These are phyloP conservation scores for Pythium sp. DNA, from an alignment of 352 stramenopile species.

Conservation along the genomic window DNA sequence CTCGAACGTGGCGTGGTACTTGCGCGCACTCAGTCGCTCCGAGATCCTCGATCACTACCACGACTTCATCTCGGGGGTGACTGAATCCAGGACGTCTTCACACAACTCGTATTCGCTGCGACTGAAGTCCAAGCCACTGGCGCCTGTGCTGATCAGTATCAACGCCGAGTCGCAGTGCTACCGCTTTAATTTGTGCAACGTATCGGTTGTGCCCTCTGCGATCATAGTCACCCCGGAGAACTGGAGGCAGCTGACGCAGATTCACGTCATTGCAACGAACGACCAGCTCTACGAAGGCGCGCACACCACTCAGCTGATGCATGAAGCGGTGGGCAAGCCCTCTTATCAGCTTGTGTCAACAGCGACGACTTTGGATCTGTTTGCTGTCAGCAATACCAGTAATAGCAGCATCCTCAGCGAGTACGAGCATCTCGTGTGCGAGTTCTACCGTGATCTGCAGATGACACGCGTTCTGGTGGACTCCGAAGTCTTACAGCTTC, in stretches of 20 bases:
- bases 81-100: slow-evolving; percentile 16
- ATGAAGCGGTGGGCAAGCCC: slow-evolving; percentile 26
- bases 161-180: slow-evolving; percentile 59
- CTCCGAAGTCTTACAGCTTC: background rate
- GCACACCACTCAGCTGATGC: slow-evolving; percentile 30
- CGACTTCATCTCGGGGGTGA: slow-evolving; percentile 42
- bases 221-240: slow-evolving; percentile 43
- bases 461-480: slow-evolving; percentile 18
- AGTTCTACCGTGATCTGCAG: slow-evolving; percentile 31
- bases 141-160: slow-evolving; percentile 45
- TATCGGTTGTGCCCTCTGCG: slow-evolving; percentile 35
- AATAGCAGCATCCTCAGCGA: slow-evolving; percentile 11
- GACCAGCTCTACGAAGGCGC: slow-evolving; percentile 61
- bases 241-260: slow-evolving; percentile 32
- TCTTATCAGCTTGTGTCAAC: slow-evolving; percentile 32
- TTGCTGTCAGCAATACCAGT: background rate
- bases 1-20: slow-evolving; percentile 58
- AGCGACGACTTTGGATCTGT: slow-evolving; percentile 21
- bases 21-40: slow-evolving; percentile 26
- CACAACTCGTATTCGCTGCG: slow-evolving; percentile 60
- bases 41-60: slow-evolving; percentile 70
- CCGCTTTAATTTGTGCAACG: slow-evolving; percentile 72
- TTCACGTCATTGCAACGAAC: slow-evolving; percentile 51
- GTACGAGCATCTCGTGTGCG: slow-evolving; percentile 17
- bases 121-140: slow-evolving; percentile 41